Evolutionary conservation across 2,329 filamentous ascomycete species (phyloP).

Genomic region (Stachybotrys elegans): DNA sequence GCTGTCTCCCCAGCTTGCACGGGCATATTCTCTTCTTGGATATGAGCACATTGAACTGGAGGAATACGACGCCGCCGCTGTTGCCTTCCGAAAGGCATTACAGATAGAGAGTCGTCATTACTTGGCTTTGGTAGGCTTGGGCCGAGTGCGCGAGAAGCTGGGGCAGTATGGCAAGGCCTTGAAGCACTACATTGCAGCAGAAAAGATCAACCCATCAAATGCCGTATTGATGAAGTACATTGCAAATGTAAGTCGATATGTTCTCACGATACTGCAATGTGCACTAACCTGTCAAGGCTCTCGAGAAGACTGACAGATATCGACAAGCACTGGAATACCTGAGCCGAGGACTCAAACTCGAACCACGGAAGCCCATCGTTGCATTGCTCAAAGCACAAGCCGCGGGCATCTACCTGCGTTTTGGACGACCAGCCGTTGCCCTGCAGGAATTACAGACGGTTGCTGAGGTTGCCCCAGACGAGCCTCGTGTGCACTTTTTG

Average conservation of each 20-base stretch:
- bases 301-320: constrained; percentile 8
- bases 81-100: constrained; percentile 11
- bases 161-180: constrained; percentile 11
- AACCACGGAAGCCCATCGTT: constrained; percentile 3
- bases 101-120: constrained; percentile 15
- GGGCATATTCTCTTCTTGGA: constrained; percentile 14
- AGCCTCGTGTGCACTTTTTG: constrained; percentile 7
- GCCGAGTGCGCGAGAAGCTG: constrained; percentile 12
- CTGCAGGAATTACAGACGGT: constrained; percentile 6
- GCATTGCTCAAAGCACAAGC: constrained; percentile 6
- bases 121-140: constrained; percentile 14
- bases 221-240: constrained; percentile 14
- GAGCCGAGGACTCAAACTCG: constrained; percentile 6
- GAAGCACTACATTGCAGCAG: constrained; percentile 11
- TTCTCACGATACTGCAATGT: background rate
- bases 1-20: constrained; percentile 10
- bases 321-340: constrained; percentile 4
- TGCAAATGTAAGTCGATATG: constrained; percentile 10
- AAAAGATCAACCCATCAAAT: constrained; percentile 14
- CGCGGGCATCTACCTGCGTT: constrained; percentile 5
- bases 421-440: constrained; percentile 5
- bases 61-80: constrained; percentile 10
- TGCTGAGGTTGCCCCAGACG: constrained; percentile 5
- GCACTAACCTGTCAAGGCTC: constrained; percentile 6
- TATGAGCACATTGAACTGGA: constrained; percentile 14